Conservation (phyloP, 345 rosid species). For the Ailanthus altissimus region DNA sequence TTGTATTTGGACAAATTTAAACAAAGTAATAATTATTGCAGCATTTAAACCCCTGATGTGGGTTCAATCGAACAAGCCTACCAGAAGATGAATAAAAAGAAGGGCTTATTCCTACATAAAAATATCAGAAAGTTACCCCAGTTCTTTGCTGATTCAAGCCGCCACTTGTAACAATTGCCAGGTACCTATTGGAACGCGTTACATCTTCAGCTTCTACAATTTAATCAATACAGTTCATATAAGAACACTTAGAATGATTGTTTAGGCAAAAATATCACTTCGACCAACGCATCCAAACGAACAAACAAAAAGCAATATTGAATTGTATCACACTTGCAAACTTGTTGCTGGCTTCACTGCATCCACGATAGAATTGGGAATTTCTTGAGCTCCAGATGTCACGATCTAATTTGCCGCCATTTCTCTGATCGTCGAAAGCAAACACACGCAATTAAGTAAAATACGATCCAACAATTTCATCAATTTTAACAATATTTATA, state of each 20-base stretch:
- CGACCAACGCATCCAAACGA: not conserved
- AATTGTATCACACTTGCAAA: conserved; percentile 49
- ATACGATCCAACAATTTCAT: conserved; percentile 20
- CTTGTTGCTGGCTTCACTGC: conserved; percentile 69
- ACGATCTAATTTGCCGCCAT: conserved; percentile 69
- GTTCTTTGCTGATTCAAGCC: conserved; percentile 96
- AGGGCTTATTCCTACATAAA: not conserved
- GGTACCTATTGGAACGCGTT: conserved; percentile 57
- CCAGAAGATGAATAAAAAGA: not conserved
- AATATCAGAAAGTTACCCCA: conserved; percentile 56
- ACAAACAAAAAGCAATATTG: conserved; percentile 8
- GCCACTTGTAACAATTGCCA: conserved; percentile 83
- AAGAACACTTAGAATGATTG: not conserved
- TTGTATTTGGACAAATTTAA: not conserved
- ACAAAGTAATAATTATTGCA: not conserved
- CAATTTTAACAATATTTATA: not conserved
- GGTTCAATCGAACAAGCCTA: not conserved
- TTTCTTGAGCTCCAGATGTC: conserved; percentile 74
- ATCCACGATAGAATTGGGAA: conserved; percentile 59
- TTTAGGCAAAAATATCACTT: not conserved
- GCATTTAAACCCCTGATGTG: not conserved
- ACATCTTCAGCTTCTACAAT: conserved; percentile 56
- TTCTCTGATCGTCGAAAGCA: conserved; percentile 40
- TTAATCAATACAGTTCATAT: conserved; percentile 15
- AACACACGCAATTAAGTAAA: not conserved